phyloP scores from a whole-genome alignment of 108 stramenopile genomes.

The Skeletonema costatum region DNA sequence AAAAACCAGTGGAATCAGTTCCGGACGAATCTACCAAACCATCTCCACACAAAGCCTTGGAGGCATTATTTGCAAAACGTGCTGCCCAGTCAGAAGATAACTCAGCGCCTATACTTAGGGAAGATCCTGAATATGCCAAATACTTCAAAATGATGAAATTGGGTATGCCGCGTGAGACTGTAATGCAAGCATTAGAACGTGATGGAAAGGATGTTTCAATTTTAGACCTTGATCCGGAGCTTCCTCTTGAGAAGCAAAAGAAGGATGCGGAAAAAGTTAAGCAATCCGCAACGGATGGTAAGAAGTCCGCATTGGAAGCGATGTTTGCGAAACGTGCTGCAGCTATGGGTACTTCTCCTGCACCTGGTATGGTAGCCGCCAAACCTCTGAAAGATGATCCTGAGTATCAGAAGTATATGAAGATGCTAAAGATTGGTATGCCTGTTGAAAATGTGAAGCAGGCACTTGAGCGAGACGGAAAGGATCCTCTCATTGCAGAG shows the following conservation, averaged over 20 bases:
- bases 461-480: slow-evolving; percentile 69
- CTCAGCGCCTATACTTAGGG: slow-evolving; percentile 18
- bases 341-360: slow-evolving; percentile 5
- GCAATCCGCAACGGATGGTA: not conserved
- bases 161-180: slow-evolving; percentile 69
- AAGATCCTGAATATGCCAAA: slow-evolving; percentile 79
- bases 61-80: slow-evolving; percentile 25
- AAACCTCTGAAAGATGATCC: slow-evolving; percentile 71
- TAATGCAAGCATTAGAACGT: slow-evolving; percentile 68
- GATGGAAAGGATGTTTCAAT: slow-evolving; percentile 66
- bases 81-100: slow-evolving; percentile 12
- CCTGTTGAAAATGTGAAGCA: slow-evolving; percentile 50
- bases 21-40: not conserved
- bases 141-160: slow-evolving; percentile 79
- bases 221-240: slow-evolving; percentile 64
- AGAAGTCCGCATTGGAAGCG: slow-evolving; percentile 12
- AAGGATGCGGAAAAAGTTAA: slow-evolving; percentile 4
- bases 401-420: slow-evolving; percentile 63
- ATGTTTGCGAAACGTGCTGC: slow-evolving; percentile 15
- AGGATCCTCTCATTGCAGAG: slow-evolving; percentile 63
- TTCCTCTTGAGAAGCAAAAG: slow-evolving; percentile 20
- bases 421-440: slow-evolving; percentile 58
- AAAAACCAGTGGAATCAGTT: not conserved
- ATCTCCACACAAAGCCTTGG: slow-evolving; percentile 10
- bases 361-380: slow-evolving; percentile 1